Conservation (phyloP, 345 rosid genomes). For the Gossypium raimondii region DNA sequence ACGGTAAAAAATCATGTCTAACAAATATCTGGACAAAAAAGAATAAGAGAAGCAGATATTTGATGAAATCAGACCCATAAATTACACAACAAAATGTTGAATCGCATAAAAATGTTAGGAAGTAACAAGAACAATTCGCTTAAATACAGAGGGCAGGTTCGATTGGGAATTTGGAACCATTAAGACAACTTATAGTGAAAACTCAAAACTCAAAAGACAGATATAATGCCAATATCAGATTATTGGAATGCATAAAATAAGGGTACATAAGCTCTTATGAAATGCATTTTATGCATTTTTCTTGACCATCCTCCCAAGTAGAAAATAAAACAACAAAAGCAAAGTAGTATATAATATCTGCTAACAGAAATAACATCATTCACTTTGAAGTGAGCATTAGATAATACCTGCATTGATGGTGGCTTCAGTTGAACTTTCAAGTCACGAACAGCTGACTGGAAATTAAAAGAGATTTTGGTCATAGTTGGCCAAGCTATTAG, state of each 20-base stretch:
- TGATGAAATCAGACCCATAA: not conserved
- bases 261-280: not conserved
- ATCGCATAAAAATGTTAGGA: not conserved
- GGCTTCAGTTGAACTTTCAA: conserved; percentile 94
- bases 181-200: not conserved
- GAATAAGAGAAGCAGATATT: not conserved
- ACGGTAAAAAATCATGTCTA: not conserved
- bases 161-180: not conserved
- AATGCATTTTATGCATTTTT: not conserved
- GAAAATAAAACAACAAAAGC: not conserved
- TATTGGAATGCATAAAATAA: not conserved
- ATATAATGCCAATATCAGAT: not conserved
- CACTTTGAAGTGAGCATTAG: not conserved
- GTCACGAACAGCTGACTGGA: conserved; percentile 88
- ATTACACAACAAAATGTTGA: not conserved
- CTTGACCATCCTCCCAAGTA: not conserved
- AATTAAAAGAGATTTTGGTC: conserved; percentile 14
- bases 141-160: not conserved
- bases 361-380: not conserved
- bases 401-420: conserved; percentile 89
- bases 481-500: conserved; percentile 10
- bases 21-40: not conserved
- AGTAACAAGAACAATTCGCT: not conserved
- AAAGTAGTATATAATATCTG: not conserved
- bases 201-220: not conserved